Percentiles rank a stretch among this genome's conserved stretches.
phyloP scores from a whole-genome alignment of 768 basidiomycete genomes.

The Lepiota subincarnata region DNA sequence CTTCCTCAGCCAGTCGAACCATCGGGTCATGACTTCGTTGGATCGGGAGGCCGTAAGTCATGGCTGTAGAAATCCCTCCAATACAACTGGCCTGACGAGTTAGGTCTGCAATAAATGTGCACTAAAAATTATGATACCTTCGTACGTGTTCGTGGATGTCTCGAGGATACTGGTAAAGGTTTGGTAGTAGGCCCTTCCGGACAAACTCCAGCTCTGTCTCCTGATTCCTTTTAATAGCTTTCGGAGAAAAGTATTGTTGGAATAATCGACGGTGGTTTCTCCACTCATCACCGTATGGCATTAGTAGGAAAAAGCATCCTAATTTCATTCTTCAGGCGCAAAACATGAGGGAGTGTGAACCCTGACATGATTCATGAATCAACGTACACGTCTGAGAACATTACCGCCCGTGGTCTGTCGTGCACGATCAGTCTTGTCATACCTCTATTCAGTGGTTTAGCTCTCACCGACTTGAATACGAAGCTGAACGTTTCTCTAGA shows the following conservation, averaged over 20 bases:
- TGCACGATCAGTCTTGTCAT: neutral
- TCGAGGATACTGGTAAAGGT: slow-evolving; percentile 4
- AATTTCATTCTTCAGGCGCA: slow-evolving; percentile 4
- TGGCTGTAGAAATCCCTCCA: slow-evolving; percentile 10
- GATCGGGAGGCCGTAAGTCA: slow-evolving; percentile 10
- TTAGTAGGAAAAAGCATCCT: slow-evolving; percentile 4
- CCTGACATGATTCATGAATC: too few species aligned
- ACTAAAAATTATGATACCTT: neutral
- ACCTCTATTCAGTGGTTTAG: neutral
- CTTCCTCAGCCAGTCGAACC: slow-evolving; percentile 4
- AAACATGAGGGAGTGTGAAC: neutral
- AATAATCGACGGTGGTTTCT: slow-evolving; percentile 13
- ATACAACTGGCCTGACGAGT: neutral
- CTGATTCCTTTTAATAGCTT: slow-evolving; percentile 5
- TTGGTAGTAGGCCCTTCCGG: slow-evolving; percentile 8
- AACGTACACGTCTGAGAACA: slow-evolving; percentile 9
- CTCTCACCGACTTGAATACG: slow-evolving; percentile 22
- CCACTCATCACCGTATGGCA: slow-evolving; percentile 15
- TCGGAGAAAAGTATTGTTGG: slow-evolving; percentile 11
- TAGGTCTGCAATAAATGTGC: neutral
- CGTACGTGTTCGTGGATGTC: slow-evolving; percentile 6
- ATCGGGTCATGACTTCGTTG: slow-evolving; percentile 6
- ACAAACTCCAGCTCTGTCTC: slow-evolving; percentile 3
- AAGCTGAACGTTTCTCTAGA: slow-evolving; percentile 24
- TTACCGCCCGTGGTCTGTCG: slow-evolving; percentile 1